Conservation (phyloP, 257 asterid species). For the Fraxinus anomala region DNA sequence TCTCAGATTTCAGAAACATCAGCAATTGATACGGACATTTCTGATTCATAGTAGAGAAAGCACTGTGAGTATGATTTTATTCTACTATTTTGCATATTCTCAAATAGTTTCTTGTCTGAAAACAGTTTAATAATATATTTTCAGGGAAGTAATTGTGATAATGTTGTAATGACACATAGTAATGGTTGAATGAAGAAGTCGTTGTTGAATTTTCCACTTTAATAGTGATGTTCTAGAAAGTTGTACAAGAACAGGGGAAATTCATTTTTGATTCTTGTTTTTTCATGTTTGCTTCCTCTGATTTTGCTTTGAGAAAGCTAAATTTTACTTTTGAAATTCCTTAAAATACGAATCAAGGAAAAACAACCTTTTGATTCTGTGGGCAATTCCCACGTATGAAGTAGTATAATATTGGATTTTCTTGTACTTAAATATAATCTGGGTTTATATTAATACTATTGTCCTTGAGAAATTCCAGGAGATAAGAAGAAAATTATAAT, state of each 20-base stretch:
- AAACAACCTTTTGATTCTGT: not conserved
- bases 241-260: not conserved
- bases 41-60: not conserved
- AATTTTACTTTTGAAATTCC: not conserved
- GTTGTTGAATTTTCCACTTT: not conserved
- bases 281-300: not conserved
- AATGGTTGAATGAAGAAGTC: not conserved
- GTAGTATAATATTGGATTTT: not conserved
- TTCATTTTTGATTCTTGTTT: not conserved
- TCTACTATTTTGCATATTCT: not conserved
- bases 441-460: not conserved
- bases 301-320: not conserved
- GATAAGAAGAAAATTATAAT: slow-evolving; percentile 28
- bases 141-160: not conserved
- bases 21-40: not conserved
- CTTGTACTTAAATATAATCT: not conserved
- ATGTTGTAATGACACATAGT: not conserved
- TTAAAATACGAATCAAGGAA: not conserved
- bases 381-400: not conserved
- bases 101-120: not conserved
- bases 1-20: slow-evolving; percentile 1
- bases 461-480: slow-evolving; percentile 10
- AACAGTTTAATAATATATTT: not conserved
- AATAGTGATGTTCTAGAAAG: not conserved
- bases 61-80: not conserved